Conservation (phyloP, 176 grass and related monocot species). For the Chloris gayana region DNA sequence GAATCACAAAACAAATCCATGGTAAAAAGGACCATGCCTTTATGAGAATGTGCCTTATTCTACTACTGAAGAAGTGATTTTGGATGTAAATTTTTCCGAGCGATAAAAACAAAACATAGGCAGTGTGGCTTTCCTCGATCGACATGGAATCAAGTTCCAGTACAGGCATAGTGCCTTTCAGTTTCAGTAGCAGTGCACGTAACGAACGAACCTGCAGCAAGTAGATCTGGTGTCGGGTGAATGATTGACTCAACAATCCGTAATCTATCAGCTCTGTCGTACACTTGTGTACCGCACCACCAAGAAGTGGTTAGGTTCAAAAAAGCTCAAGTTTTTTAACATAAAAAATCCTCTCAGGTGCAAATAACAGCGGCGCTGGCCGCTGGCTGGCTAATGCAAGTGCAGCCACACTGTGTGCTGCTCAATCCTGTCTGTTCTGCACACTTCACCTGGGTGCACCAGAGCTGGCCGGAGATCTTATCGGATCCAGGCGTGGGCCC, state of each 20-base stretch:
- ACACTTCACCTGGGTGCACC: neutral
- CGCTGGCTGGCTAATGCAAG: neutral
- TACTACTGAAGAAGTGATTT: too few relatives aligned
- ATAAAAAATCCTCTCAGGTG: neutral
- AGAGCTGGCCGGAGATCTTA: neutral
- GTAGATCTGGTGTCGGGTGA: neutral
- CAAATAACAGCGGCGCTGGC: neutral
- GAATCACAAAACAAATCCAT: too few relatives aligned
- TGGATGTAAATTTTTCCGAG: too few relatives aligned
- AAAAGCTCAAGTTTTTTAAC: too few relatives aligned
- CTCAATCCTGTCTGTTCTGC: neutral
- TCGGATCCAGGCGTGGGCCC: slow-evolving; percentile 12
- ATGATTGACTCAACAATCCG: neutral
- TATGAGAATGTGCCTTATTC: too few relatives aligned
- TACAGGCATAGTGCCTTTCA: neutral
- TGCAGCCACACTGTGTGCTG: neutral
- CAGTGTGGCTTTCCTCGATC: too few relatives aligned
- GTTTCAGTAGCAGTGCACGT: neutral
- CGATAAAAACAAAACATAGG: too few relatives aligned
- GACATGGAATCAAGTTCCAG: neutral
- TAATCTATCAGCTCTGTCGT: neutral
- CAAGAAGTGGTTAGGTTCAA: too few relatives aligned
- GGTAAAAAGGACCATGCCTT: too few relatives aligned
- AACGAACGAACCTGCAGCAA: too few relatives aligned
- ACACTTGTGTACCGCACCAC: neutral